Conservation (phyloP, 2,329 filamentous ascomycete species). For the Calonectria multiphialidica region DNA sequence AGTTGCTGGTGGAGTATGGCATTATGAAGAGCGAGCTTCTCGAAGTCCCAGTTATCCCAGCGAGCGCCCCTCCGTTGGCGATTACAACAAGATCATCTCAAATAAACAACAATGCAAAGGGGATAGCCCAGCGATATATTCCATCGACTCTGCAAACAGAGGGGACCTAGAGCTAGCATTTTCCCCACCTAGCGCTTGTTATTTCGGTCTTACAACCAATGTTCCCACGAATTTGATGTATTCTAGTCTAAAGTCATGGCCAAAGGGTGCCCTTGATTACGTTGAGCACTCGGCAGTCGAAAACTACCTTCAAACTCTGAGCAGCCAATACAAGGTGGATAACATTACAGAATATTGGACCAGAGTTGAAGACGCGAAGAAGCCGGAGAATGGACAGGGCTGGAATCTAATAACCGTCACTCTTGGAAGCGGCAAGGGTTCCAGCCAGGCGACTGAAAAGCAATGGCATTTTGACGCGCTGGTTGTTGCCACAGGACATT, state of each 20-base stretch:
- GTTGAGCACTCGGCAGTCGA: not conserved
- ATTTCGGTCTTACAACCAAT: not conserved
- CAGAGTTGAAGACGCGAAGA: not conserved
- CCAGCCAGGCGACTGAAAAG: not conserved
- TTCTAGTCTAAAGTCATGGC: not conserved
- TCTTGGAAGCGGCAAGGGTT: not conserved
- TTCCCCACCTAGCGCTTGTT: not conserved
- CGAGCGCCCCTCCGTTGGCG: not conserved
- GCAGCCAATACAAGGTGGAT: not conserved
- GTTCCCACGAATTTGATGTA: conserved; percentile 7
- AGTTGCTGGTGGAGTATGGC: not conserved
- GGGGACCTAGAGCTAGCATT: not conserved
- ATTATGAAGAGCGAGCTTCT: not conserved
- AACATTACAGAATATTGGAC: not conserved
- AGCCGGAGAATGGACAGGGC: not conserved
- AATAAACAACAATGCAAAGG: not conserved
- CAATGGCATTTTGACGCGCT: conserved; percentile 25
- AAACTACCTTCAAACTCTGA: not conserved
- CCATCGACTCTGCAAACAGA: not conserved
- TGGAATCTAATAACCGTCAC: not conserved
- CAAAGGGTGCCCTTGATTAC: not conserved
- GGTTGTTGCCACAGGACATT: conserved; percentile 30
- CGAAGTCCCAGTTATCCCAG: not conserved
- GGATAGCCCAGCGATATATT: not conserved
- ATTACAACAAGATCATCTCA: not conserved